Conservation (phyloP, 164 flowering plant genomes). For the Platanus orientalis region DNA sequence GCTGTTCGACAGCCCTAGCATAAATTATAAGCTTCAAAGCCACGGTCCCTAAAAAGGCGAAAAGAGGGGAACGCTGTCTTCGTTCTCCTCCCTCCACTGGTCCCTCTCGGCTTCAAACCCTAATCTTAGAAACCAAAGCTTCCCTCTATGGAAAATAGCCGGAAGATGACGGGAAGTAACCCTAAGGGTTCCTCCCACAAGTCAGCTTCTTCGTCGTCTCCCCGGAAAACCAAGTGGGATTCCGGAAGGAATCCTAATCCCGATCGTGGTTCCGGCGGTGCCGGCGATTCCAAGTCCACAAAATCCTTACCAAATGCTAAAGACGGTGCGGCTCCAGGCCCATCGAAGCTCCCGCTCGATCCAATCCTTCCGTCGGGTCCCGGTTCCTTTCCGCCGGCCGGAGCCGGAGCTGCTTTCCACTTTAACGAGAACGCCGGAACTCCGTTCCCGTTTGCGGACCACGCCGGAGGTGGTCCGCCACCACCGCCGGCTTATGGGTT, state of each 20-base stretch:
- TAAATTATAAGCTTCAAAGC: too few relatives aligned
- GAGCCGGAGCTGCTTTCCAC: slow-evolving; percentile 1
- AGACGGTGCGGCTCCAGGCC: slow-evolving; percentile 9
- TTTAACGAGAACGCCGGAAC: background rate
- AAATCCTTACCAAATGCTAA: background rate
- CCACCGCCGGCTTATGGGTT: slow-evolving; percentile 70
- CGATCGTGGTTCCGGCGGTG: background rate
- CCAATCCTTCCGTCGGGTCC: slow-evolving; percentile 7
- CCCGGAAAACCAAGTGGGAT: slow-evolving; percentile 3
- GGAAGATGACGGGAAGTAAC: slow-evolving; percentile 1
- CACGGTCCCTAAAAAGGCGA: too few relatives aligned
- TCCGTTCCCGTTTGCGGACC: slow-evolving; percentile 28
- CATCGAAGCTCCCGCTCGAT: slow-evolving; percentile 4
- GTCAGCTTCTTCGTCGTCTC: slow-evolving; percentile 6
- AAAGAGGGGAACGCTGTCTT: too few relatives aligned
- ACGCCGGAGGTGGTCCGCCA: slow-evolving; percentile 29
- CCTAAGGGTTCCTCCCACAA: background rate
- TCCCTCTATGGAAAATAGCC: slow-evolving; percentile 1
- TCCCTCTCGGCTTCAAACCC: slow-evolving; percentile 5
- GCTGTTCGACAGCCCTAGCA: too few relatives aligned
- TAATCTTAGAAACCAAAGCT: background rate
- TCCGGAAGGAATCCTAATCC: background rate
- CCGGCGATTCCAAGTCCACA: slow-evolving; percentile 5
- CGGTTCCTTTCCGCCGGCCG: background rate
- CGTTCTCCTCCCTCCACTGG: slow-evolving; percentile 5